phyloP scores from a whole-genome alignment of 805 yeast genomes.

The Candida palmyrensis region DNA sequence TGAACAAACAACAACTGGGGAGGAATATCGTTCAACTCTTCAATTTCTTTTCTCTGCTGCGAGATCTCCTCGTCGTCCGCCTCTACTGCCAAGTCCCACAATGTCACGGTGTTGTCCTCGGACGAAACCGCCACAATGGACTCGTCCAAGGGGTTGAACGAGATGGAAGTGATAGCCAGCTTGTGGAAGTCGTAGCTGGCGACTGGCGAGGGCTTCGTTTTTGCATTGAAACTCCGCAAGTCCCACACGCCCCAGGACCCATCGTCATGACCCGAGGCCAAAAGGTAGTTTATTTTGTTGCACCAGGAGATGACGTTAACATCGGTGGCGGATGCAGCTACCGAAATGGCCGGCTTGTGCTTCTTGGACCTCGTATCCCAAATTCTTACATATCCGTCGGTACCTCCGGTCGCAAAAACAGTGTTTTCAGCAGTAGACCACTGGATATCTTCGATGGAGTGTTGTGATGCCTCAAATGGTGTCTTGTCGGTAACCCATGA shows the following conservation, averaged over 20 bases:
- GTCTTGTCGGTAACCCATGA: conserved; percentile 84
- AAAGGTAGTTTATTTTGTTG: conserved; percentile 73
- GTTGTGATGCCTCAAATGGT: conserved; percentile 63
- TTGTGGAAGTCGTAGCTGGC: conserved; percentile 95
- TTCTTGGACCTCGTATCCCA: conserved; percentile 97
- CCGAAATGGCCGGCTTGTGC: conserved; percentile 85
- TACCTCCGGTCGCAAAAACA: conserved; percentile 92
- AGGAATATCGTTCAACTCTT: conserved; percentile 84
- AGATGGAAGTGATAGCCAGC: conserved; percentile 86
- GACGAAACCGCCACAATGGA: conserved; percentile 93
- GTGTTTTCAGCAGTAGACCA: conserved; percentile 92
- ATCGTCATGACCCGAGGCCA: conserved; percentile 96
- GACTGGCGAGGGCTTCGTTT: conserved; percentile 64
- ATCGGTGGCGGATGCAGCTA: conserved; percentile 74
- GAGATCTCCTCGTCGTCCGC: conserved; percentile 97
- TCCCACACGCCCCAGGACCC: conserved; percentile 99
- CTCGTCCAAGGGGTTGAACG: conserved; percentile 93
- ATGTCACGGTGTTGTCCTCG: conserved; percentile 93
- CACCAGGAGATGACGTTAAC: conserved; percentile 97
- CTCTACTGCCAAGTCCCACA: conserved; percentile 98
- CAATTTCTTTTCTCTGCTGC: conserved; percentile 71
- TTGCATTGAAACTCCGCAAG: conserved; percentile 70
- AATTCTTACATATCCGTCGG: conserved; percentile 85
- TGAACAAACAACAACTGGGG: conserved; percentile 94
- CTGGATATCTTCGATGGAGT: conserved; percentile 93